A percentile compares a stretch with the other conserved stretches of the same genome.
These are phyloP conservation scores for Agaricus sinodeliciosus DNA, from an alignment of 768 basidiomycete species.

Conservation along the genomic window DNA sequence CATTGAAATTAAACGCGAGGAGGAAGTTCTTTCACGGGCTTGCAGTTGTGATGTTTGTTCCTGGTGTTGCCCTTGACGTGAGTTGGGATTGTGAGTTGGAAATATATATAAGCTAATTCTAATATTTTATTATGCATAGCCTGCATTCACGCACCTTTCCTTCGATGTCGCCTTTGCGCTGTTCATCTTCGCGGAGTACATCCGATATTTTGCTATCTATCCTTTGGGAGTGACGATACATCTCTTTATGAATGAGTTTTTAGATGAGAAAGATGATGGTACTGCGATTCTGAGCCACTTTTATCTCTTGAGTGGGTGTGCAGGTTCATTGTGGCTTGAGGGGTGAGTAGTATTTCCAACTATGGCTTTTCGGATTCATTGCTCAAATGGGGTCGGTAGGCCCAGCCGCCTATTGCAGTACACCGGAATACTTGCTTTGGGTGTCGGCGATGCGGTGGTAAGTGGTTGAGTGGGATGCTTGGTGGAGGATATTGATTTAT, in stretches of 20 bases:
- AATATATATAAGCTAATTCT: not conserved
- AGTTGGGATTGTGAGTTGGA: slow-evolving; percentile 26
- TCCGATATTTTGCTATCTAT: slow-evolving; percentile 97
- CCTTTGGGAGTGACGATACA: slow-evolving; percentile 92
- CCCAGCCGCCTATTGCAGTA: slow-evolving; percentile 46
- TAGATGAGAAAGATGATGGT: slow-evolving; percentile 91
- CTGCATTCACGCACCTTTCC: slow-evolving; percentile 91
- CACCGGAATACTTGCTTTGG: slow-evolving; percentile 84
- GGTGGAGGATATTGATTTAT: not conserved
- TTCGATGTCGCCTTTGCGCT: slow-evolving; percentile 93
- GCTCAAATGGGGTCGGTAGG: slow-evolving; percentile 18
- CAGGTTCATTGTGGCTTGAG: slow-evolving; percentile 92
- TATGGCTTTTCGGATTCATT: slow-evolving; percentile 2
- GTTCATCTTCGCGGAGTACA: slow-evolving; percentile 95
- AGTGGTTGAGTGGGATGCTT: slow-evolving; percentile 20
- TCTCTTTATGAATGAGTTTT: slow-evolving; percentile 94
- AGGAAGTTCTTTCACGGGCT: slow-evolving; percentile 97
- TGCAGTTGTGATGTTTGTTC: slow-evolving; percentile 94
- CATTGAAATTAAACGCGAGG: slow-evolving; percentile 83
- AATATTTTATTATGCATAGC: slow-evolving; percentile 38
- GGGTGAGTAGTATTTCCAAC: slow-evolving; percentile 46
- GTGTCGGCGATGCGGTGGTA: slow-evolving; percentile 91
- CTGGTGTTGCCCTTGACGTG: slow-evolving; percentile 89
- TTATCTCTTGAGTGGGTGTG: slow-evolving; percentile 93
- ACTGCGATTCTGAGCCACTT: slow-evolving; percentile 98